Conservation (phyloP, 2,329 filamentous ascomycete species). For the Aspergillus tanneri region DNA sequence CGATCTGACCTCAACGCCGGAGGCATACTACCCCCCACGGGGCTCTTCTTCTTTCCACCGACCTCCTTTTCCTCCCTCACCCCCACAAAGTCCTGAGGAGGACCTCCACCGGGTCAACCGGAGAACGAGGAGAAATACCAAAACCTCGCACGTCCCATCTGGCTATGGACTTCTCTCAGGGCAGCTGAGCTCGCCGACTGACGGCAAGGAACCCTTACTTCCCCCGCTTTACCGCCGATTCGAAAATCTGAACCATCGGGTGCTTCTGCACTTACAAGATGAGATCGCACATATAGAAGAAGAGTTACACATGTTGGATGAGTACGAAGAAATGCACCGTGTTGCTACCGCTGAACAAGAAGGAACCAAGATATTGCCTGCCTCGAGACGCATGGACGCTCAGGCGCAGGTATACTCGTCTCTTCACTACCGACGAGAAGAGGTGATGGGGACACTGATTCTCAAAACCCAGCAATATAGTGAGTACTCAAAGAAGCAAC, state of each 20-base stretch:
- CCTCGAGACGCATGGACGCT: constrained; percentile 43
- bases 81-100: constrained; percentile 35
- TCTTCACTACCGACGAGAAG: constrained; percentile 54
- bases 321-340: constrained; percentile 48
- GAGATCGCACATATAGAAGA: constrained; percentile 80
- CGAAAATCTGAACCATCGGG: constrained; percentile 74
- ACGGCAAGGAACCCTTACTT: constrained; percentile 28
- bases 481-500: too few relatives aligned
- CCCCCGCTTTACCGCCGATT: constrained; percentile 79
- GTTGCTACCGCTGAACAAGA: constrained; percentile 33
- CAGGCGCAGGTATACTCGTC: constrained; percentile 54
- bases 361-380: constrained; percentile 33
- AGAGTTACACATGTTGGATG: constrained; percentile 69
- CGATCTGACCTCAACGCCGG: constrained; percentile 32
- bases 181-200: constrained; percentile 30
- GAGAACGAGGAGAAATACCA: constrained; percentile 25
- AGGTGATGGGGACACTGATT: constrained; percentile 56
- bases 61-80: constrained; percentile 33
- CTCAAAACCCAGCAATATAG: constrained; percentile 63
- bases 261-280: constrained; percentile 81
- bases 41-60: constrained; percentile 21
- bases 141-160: constrained; percentile 24
- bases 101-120: constrained; percentile 22
- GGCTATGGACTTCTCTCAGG: constrained; percentile 40
- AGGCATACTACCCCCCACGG: constrained; percentile 32